Evolutionary conservation across 2,329 filamentous ascomycete species (phyloP).

Genomic region (Lasiodiplodia gonubiensis): DNA sequence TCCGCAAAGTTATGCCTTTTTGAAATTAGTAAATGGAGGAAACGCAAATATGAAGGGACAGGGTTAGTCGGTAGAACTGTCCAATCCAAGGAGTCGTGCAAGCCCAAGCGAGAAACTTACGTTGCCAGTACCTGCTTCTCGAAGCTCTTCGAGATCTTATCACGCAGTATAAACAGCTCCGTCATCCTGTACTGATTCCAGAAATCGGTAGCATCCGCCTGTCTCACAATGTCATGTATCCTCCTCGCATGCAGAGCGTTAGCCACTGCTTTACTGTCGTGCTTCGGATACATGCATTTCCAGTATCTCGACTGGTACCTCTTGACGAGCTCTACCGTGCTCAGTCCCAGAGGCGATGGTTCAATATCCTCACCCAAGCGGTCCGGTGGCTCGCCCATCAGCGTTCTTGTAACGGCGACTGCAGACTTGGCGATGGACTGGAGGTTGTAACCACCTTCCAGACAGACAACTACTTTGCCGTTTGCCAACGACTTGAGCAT

Average conservation of each 20-base stretch:
- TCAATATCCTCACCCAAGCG: slow-evolving; percentile 45
- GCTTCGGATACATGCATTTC: slow-evolving; percentile 81
- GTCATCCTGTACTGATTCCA: slow-evolving; percentile 78
- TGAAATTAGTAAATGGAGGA: slow-evolving; percentile 19
- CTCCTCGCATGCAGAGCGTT: slow-evolving; percentile 58
- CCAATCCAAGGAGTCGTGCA: neutral
- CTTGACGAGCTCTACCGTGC: slow-evolving; percentile 63
- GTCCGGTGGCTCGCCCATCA: slow-evolving; percentile 93
- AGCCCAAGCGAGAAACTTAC: slow-evolving; percentile 45
- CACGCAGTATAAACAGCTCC: slow-evolving; percentile 77
- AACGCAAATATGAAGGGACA: neutral
- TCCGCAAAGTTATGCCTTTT: slow-evolving; percentile 67
- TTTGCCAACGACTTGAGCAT: slow-evolving; percentile 96
- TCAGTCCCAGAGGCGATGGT: slow-evolving; percentile 49
- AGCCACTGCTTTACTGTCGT: slow-evolving; percentile 42
- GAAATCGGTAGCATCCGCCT: slow-evolving; percentile 74
- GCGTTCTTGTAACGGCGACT: slow-evolving; percentile 84
- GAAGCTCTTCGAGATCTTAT: slow-evolving; percentile 75
- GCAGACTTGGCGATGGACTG: slow-evolving; percentile 91
- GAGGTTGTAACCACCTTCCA: slow-evolving; percentile 96
- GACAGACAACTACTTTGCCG: slow-evolving; percentile 87
- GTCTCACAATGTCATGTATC: slow-evolving; percentile 79
- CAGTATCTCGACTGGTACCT: slow-evolving; percentile 72
- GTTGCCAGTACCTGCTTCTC: slow-evolving; percentile 87
- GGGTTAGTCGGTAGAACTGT: neutral